phyloP scores from a whole-genome alignment of 495 filamentous ascomycete genomes.

The Barbatosphaeria neglecta region DNA sequence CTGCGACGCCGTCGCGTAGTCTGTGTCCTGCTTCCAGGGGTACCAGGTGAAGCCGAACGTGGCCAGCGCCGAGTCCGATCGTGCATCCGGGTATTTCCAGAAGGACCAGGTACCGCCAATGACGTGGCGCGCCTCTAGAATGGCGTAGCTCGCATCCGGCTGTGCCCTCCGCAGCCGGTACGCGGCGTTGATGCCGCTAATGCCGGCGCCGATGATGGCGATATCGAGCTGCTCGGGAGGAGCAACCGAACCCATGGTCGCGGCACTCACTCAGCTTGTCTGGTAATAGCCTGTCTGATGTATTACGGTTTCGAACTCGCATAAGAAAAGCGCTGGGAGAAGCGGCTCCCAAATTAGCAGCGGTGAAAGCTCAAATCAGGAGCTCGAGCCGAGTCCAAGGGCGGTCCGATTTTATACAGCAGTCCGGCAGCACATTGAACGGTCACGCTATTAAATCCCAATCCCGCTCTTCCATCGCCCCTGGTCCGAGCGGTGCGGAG shows the following conservation, averaged over 20 bases:
- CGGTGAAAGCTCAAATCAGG: too few relatives aligned
- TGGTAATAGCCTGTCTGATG: too few relatives aligned
- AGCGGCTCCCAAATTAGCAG: too few relatives aligned
- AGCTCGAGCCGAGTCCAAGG: too few relatives aligned
- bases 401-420: too few relatives aligned
- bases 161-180: slow-evolving; percentile 54
- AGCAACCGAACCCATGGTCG: background rate
- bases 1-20: slow-evolving; percentile 47
- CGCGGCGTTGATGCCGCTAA: slow-evolving; percentile 65
- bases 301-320: too few relatives aligned
- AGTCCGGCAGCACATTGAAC: too few relatives aligned
- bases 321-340: too few relatives aligned
- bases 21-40: slow-evolving; percentile 47
- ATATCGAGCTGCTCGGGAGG: slow-evolving; percentile 37
- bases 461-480: too few relatives aligned
- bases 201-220: slow-evolving; percentile 59
- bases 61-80: slow-evolving; percentile 56
- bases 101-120: slow-evolving; percentile 66
- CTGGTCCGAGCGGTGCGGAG: too few relatives aligned
- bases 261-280: too few relatives aligned
- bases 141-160: slow-evolving; percentile 42
- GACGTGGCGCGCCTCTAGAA: slow-evolving; percentile 48
- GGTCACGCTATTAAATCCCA: too few relatives aligned
- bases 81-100: slow-evolving; percentile 59
- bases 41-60: slow-evolving; percentile 60